phyloP scores from a whole-genome alignment of 2,329 filamentous ascomycete genomes.

The Dactylellina parvicollis region DNA sequence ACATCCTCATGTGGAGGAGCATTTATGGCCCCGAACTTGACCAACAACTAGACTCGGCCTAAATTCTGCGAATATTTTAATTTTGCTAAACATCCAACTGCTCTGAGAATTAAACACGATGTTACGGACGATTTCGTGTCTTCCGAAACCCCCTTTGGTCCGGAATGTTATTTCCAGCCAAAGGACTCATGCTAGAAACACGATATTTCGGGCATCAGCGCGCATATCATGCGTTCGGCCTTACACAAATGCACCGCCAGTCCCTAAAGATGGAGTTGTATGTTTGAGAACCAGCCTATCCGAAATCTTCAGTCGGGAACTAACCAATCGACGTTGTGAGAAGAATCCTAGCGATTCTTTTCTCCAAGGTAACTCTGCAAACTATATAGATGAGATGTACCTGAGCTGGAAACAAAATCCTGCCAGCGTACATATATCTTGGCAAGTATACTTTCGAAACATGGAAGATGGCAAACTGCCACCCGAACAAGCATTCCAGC shows the following conservation, averaged over 20 bases:
- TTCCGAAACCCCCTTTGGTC: slow-evolving; percentile 17
- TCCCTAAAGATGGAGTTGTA: slow-evolving; percentile 38
- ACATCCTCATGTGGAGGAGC: slow-evolving; percentile 13
- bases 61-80: neutral
- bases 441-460: slow-evolving; percentile 99
- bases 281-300: neutral
- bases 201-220: neutral
- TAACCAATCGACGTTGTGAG: slow-evolving; percentile 57
- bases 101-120: slow-evolving; percentile 15
- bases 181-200: slow-evolving; percentile 9
- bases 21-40: neutral
- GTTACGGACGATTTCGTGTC: slow-evolving; percentile 38
- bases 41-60: neutral
- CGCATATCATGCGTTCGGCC: neutral
- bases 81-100: neutral
- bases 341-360: slow-evolving; percentile 91
- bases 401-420: slow-evolving; percentile 95
- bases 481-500: slow-evolving; percentile 94
- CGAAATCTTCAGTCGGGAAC: neutral
- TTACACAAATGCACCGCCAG: slow-evolving; percentile 22
- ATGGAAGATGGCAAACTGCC: slow-evolving; percentile 99
- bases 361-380: slow-evolving; percentile 93
- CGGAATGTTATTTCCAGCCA: slow-evolving; percentile 6
- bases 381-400: slow-evolving; percentile 99
- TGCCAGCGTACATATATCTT: slow-evolving; percentile 92